Base-by-base conservation (phyloP, 116 monocot species). In the Trichopus zeylanicus region DNA sequence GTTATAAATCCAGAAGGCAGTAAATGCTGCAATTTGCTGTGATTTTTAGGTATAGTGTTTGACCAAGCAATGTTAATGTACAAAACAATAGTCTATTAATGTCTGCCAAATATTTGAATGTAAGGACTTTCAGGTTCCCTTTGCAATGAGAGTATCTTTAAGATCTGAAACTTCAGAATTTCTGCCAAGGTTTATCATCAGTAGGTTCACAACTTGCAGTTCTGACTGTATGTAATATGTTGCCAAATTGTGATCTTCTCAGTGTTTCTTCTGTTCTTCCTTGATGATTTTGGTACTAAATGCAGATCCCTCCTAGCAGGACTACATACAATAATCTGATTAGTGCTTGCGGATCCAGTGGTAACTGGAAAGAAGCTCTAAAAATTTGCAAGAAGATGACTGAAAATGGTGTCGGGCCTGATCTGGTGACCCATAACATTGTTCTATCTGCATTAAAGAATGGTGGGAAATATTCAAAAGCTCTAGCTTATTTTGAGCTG, bases 321-420 rank as follows among this genome's bases (percentile, higher is more conserved):
- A 70, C 81, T 51, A 97, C 97, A 62, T 97, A 87, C 68, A 97
- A 97, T 60, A 97, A 87, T 77, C 75, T 97, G 55, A 97, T 97
- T 31, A 81, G 70, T 84, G 97, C 91, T 68, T 97, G 97, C 75
- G 97, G 87, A 57, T 78, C 83, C 55, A 70, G 81, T 67, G 97
- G 97, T n/a, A 64, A 91, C 48, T 97, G 97, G 97, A 87, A 71
- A 68, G 75, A 87, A 57, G 97, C 87, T 67, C 81, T 97, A 30
- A 70, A 81, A 66, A 64, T 91, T 69, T 84, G 91, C 67, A 87
- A 84, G 70, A 71, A 84, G 70, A 97, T 97, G 97, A 87, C 91
- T 49, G 97, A 91, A 66, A 97, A 97, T 80, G 97, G 97, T 47
- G 78, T 97, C 55, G 97, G 97, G 13, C 97, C 97, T 33, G 91